Evolutionary conservation across 2,329 filamentous ascomycete species (phyloP).

Genomic region (Verticillium klebahnii): DNA sequence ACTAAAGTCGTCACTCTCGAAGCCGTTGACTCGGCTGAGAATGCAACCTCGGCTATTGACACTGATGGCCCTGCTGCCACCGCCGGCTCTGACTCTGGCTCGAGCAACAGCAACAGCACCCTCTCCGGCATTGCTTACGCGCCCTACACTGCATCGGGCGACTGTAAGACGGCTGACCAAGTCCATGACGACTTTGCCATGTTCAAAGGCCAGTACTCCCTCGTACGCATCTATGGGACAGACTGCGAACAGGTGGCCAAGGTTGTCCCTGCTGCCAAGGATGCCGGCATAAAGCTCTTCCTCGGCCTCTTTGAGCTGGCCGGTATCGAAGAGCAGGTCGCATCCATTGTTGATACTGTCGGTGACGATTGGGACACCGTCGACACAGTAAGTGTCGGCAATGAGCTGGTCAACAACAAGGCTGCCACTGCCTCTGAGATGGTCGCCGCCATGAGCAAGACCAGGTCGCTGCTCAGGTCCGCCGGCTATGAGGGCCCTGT

Average conservation of each 20-base stretch:
- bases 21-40: not conserved
- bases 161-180: constrained; percentile 63
- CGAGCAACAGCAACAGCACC: not conserved
- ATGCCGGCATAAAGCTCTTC: constrained; percentile 66
- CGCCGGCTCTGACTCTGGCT: not conserved
- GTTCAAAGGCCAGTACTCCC: constrained; percentile 48
- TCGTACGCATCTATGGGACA: constrained; percentile 73
- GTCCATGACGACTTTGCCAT: constrained; percentile 60
- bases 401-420: constrained; percentile 71
- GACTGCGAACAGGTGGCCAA: constrained; percentile 70
- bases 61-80: not conserved
- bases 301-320: constrained; percentile 67
- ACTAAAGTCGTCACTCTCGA: not conserved
- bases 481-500: constrained; percentile 69
- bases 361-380: constrained; percentile 62
- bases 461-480: constrained; percentile 50
- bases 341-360: constrained; percentile 55
- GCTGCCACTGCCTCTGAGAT: constrained; percentile 48
- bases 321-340: constrained; percentile 51
- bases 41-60: not conserved
- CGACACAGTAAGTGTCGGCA: constrained; percentile 71
- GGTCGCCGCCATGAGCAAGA: constrained; percentile 50
- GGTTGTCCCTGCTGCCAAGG: constrained; percentile 57
- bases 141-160: constrained; percentile 43
- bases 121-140: constrained; percentile 42